Evolutionary conservation across 2,329 filamentous ascomycete species (phyloP), one percentile per base, ranked within the genome.

Genomic region (Laburnicola sp.): DNA sequence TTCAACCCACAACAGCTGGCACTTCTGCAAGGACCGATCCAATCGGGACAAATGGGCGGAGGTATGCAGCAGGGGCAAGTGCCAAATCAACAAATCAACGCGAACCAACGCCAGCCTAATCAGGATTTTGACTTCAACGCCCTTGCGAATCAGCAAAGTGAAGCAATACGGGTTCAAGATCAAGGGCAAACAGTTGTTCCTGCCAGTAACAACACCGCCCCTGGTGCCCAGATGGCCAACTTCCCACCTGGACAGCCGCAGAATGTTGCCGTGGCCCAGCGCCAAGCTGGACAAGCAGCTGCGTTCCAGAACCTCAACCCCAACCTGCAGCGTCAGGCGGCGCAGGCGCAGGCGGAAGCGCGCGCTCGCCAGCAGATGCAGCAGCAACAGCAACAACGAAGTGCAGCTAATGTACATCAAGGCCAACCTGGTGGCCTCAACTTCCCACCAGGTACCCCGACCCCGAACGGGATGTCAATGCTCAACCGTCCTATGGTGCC

Each of bases 181-280:
- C 80, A 80, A 42, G 84, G 84, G 6, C 81, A 84, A 55, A 73
- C 81, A 36, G 83, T 86, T 11, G 84, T 86, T 3, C 84, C 84
- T 7, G 84, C 82, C 67, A 82, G 80, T 60, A 86, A 82, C 66
- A 82, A 80, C 62, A 81, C 81, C 45, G 76, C 77, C 53, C 79
- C 72, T 30, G 69, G 69, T 4, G 54, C 53, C 22, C 72, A 72
- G 38, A 73, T 75, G 69, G 62, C 68, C 27, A 69, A 60, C 10
- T 75, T 71, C 38, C 58, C 58, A 43, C 53, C 54, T 25, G 55
- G 59, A 11, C 68, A 69, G 34, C 51, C 51, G 4, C 67, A 66
- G 40, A 66, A 65, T 50, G 57, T 56, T 8, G 51, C 53, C 11
- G 58, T 65, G 54, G 66, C 64, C 27, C 66, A 69, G 48, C 65